phyloP scores from a whole-genome alignment of 2,329 filamentous ascomycete species.

The Daldinia sp. region DNA sequence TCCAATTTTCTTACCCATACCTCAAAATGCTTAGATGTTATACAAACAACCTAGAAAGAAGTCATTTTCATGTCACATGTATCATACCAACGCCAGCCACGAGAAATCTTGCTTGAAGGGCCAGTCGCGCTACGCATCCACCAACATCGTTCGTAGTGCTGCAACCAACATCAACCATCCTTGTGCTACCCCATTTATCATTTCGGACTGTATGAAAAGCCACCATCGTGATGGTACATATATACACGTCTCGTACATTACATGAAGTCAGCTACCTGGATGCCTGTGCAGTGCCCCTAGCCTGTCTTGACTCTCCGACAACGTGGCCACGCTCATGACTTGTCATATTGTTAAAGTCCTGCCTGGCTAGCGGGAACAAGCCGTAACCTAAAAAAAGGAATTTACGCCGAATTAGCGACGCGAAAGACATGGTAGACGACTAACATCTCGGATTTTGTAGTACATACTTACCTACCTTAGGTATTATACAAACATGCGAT shows the following conservation, averaged over 20 bases:
- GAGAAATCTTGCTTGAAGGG: slow-evolving; percentile 9
- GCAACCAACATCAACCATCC: slow-evolving; percentile 32
- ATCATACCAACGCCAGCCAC: slow-evolving; percentile 23
- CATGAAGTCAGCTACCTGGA: too few relatives aligned
- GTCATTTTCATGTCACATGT: slow-evolving; percentile 6
- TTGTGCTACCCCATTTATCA: slow-evolving; percentile 27
- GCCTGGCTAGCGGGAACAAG: slow-evolving; percentile 33
- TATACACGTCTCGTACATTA: background rate
- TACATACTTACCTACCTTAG: background rate
- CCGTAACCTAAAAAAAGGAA: slow-evolving; percentile 35
- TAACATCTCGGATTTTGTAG: slow-evolving; percentile 15
- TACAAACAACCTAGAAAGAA: background rate
- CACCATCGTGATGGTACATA: slow-evolving; percentile 7
- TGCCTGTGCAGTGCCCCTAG: background rate
- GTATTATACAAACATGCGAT: slow-evolving; percentile 3
- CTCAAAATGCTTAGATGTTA: background rate
- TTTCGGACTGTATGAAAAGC: slow-evolving; percentile 4
- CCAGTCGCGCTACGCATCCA: slow-evolving; percentile 13
- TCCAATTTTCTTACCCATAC: background rate
- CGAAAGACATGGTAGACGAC: slow-evolving; percentile 17
- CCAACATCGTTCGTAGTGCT: slow-evolving; percentile 21
- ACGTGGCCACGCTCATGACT: slow-evolving; percentile 26
- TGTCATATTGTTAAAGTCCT: slow-evolving; percentile 17
- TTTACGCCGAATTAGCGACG: slow-evolving; percentile 28
- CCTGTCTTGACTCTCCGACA: slow-evolving; percentile 18